phyloP scores from a whole-genome alignment of 2,329 filamentous ascomycete species.

The Diaporthe humulicola region DNA sequence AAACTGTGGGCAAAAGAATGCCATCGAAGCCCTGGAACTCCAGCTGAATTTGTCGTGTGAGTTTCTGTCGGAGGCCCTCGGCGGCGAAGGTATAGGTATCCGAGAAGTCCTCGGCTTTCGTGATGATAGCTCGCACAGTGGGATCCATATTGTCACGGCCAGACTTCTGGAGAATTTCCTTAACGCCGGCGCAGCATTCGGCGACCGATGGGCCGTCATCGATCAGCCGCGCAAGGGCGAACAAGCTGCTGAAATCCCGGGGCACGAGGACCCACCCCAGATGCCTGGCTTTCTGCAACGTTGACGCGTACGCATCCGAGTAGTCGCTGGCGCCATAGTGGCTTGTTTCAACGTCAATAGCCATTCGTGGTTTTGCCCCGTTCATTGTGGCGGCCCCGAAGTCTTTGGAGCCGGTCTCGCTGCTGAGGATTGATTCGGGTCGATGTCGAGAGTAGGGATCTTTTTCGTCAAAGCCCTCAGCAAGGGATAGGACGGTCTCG shows the following conservation, averaged over 20 bases:
- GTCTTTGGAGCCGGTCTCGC: not conserved
- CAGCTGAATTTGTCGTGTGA: not conserved
- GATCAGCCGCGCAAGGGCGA: too few species aligned
- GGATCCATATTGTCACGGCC: too few species aligned
- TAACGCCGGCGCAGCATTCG: too few species aligned
- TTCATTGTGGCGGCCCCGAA: not conserved
- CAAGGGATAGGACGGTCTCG: not conserved
- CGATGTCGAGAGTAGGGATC: not conserved
- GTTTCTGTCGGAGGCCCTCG: not conserved
- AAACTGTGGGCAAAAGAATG: not conserved
- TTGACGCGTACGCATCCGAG: not conserved
- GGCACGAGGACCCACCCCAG: not conserved
- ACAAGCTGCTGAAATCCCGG: not conserved
- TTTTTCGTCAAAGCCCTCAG: not conserved
- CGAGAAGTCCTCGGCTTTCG: too few species aligned
- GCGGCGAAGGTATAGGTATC: not conserved
- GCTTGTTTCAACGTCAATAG: not conserved
- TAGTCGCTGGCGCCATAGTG: not conserved
- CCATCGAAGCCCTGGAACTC: not conserved
- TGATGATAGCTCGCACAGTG: too few species aligned
- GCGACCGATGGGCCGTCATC: too few species aligned
- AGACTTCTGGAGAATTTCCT: too few species aligned
- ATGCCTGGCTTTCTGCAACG: not conserved
- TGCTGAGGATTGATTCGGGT: not conserved
- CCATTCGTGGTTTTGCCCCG: not conserved